Base-by-base conservation (phyloP, 331 rosid species). In the Dryas integrifolia region DNA sequence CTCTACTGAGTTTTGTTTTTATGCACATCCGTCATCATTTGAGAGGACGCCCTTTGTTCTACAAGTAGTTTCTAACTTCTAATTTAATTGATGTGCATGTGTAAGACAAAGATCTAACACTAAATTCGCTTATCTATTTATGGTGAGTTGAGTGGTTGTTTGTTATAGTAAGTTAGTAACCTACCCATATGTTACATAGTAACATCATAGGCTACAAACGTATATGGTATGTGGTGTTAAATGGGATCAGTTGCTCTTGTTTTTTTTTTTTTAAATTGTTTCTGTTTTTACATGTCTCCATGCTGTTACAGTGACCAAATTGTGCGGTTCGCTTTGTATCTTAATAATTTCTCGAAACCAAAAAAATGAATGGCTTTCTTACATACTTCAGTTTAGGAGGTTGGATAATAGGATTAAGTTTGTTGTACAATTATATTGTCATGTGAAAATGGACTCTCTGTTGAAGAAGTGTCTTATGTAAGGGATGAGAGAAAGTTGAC, bases 401-500 rank as follows among this genome's bases (percentile, higher is more conserved):
- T 30, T 39, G 21, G 26, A 14, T 39, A 12, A 15, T 61, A 61
- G 7, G 26, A 7, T 15, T 40, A 40, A 39, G 13, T 39, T 61
- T n/a, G 21, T 18, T 15, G 4, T 61, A 15, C 18, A 38, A 5
- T 39, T 60, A 5, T 60, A 8, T 38, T 30, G 10, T 55, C 13
- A 30, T 30, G 21, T 40, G 67, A 39, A 41, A 40, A 15, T 62
- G 14, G 24, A 40, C 21, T 61, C 24, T 61, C 24, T 61, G 48
- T 61, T 61, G 46, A 6, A 40, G 13, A n/a, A 10, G 49, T 41
- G 7, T 8, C 44, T 13, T 21, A 14, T 47, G 16, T 40, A 55
- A 70, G 47, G 53, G 61, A 69, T 12, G 10, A 12, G 74, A 41
- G 11, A 69, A 69, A 55, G 18, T 5, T 69, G 73, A 41, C 45